Percentiles rank a stretch among this genome's conserved stretches.
phyloP scores from a whole-genome alignment of 2,329 filamentous ascomycete genomes.

The Pseudogymnoascus sp. region DNA sequence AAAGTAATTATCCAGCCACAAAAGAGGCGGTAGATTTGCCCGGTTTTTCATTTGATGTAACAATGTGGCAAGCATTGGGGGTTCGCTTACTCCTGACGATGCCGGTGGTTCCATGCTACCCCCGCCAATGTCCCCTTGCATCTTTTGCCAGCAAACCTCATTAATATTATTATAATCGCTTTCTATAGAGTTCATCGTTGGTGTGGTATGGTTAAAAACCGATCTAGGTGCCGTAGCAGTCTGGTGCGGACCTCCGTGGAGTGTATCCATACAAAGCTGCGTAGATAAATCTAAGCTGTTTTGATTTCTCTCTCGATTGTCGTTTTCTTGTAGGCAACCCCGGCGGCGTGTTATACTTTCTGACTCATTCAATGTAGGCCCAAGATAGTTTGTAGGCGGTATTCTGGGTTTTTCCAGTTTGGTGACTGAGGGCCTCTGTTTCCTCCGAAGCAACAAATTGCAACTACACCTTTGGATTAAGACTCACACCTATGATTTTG shows the following conservation, averaged over 20 bases:
- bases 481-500: neutral
- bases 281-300: neutral
- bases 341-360: neutral
- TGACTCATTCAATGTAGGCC: neutral
- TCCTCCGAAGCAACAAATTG: neutral
- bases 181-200: neutral
- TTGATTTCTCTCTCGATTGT: neutral
- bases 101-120: neutral
- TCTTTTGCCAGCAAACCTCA: neutral
- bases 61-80: neutral
- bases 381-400: neutral
- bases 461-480: neutral
- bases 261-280: neutral
- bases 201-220: neutral
- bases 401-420: neutral
- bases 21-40: neutral
- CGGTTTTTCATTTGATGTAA: neutral
- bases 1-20: neutral
- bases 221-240: neutral
- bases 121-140: neutral
- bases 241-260: neutral
- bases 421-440: neutral
- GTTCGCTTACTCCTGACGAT: neutral
- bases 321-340: neutral
- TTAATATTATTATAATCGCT: neutral